Percentiles rank a stretch among this genome's conserved stretches.
phyloP scores from a whole-genome alignment of 2,329 filamentous ascomycete species.

The Colletotrichum orbiculare region DNA sequence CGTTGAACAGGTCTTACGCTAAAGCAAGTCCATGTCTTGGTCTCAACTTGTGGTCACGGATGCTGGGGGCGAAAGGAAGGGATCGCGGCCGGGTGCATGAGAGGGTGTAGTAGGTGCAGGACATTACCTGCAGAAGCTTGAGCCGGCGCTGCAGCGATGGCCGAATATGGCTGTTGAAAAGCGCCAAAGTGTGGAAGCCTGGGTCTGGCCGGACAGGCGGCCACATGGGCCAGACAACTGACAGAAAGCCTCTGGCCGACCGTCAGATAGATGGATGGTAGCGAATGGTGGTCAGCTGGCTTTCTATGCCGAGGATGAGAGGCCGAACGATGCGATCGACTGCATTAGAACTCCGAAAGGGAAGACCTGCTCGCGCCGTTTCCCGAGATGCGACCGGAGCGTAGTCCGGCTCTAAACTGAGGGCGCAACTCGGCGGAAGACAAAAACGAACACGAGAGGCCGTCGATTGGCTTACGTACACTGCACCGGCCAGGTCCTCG shows the following conservation, averaged over 20 bases:
- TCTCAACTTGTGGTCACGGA: slow-evolving; percentile 5
- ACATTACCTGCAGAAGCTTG: slow-evolving; percentile 34
- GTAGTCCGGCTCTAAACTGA: slow-evolving; percentile 24
- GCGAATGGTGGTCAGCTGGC: neutral
- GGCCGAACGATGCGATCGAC: slow-evolving; percentile 20
- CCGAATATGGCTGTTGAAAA: slow-evolving; percentile 34
- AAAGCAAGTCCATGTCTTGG: slow-evolving; percentile 1
- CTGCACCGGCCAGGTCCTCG: too few relatives aligned
- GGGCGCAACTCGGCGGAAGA: slow-evolving; percentile 21
- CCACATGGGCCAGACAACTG: slow-evolving; percentile 31
- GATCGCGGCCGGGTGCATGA: slow-evolving; percentile 35
- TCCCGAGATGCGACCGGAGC: slow-evolving; percentile 36
- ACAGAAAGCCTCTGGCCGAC: slow-evolving; percentile 4
- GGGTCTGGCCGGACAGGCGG: slow-evolving; percentile 21
- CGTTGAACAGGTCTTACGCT: slow-evolving; percentile 13
- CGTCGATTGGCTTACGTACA: slow-evolving; percentile 20
- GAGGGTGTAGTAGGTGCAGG: slow-evolving; percentile 28
- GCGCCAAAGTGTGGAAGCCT: slow-evolving; percentile 16
- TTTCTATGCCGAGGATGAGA: slow-evolving; percentile 17
- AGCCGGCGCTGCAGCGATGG: slow-evolving; percentile 33
- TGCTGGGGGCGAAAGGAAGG: slow-evolving; percentile 18
- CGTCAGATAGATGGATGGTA: slow-evolving; percentile 12
- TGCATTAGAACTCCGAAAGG: slow-evolving; percentile 28
- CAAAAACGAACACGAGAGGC: slow-evolving; percentile 18
- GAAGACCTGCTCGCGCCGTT: slow-evolving; percentile 23